A percentile compares a stretch with the other conserved stretches of the same genome.
Conservation (phyloP, 192 early-diverging fungal species). For the Dissophora ornata region DNA sequence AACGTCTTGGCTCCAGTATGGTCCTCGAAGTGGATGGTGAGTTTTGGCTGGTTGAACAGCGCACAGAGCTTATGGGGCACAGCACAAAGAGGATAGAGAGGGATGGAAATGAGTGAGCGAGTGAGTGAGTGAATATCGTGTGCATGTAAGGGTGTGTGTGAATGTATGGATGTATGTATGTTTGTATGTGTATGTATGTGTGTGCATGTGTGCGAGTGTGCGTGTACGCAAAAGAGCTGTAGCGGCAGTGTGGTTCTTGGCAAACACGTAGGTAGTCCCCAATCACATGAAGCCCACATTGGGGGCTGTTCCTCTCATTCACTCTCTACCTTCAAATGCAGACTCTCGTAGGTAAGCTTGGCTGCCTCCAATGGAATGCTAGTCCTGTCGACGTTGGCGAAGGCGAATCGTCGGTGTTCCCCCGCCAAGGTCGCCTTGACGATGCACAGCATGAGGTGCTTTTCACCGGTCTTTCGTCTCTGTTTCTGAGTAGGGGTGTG, state of each 20-base stretch:
- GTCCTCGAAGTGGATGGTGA: constrained; percentile 23
- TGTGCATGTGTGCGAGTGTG: no score
- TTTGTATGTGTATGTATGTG: no score
- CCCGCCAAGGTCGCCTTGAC: constrained; percentile 31
- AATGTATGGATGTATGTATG: no score
- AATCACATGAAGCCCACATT: no score
- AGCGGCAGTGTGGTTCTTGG: constrained; percentile 5
- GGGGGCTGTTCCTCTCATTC: no score
- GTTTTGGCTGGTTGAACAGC: constrained; percentile 22
- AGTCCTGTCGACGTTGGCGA: constrained; percentile 13
- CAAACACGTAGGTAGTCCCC: no score
- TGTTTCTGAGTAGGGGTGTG: background rate
- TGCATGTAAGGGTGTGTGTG: background rate
- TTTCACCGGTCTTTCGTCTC: no score
- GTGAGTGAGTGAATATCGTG: background rate
- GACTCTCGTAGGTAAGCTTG: constrained; percentile 12
- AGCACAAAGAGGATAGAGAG: no score
- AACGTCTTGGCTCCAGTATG: background rate
- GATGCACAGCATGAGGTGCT: constrained; percentile 24
- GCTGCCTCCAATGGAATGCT: constrained; percentile 14
- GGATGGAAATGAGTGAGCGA: background rate
- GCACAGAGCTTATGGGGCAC: constrained; percentile 26
- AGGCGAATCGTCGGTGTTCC: constrained; percentile 33
- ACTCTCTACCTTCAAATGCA: constrained; percentile 36
- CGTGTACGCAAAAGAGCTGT: background rate